A percentile compares a stretch with the other conserved stretches of the same genome.
Evolutionary conservation across 2,329 filamentous ascomycete species (phyloP).

Genomic region (Zalaria obscura): DNA sequence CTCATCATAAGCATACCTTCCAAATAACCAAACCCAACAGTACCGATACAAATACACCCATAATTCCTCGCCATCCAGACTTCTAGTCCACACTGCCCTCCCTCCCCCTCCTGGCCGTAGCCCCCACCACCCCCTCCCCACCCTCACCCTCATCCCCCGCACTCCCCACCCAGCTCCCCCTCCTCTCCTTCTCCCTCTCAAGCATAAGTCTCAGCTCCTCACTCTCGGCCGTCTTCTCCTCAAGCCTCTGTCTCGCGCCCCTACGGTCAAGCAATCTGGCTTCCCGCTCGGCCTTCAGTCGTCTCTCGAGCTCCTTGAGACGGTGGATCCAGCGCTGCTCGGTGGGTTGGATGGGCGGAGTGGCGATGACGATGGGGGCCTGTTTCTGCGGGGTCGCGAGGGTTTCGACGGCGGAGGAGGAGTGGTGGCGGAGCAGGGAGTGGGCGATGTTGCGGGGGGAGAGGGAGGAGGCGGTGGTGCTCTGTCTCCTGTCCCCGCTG

Average conservation of each 20-base stretch:
- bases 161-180: conserved; percentile 9
- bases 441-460: conserved; percentile 30
- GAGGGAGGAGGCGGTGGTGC: background rate
- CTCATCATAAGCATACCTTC: no score
- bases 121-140: background rate
- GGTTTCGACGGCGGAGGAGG: conserved; percentile 35
- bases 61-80: no score
- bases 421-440: conserved; percentile 41
- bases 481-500: conserved; percentile 1
- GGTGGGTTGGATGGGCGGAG: conserved; percentile 27
- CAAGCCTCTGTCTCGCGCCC: conserved; percentile 66
- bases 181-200: conserved; percentile 38
- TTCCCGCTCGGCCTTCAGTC: conserved; percentile 82
- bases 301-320: conserved; percentile 72
- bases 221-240: conserved; percentile 62
- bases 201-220: conserved; percentile 53
- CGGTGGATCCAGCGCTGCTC: conserved; percentile 76
- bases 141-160: background rate
- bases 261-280: conserved; percentile 70
- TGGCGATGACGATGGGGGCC: conserved; percentile 32
- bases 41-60: no score
- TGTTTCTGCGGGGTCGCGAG: conserved; percentile 11
- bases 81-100: background rate
- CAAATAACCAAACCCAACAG: no score
- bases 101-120: background rate